Conservation (phyloP, 2,329 filamentous ascomycete genomes). For the Aspergillus thermomutatus region DNA sequence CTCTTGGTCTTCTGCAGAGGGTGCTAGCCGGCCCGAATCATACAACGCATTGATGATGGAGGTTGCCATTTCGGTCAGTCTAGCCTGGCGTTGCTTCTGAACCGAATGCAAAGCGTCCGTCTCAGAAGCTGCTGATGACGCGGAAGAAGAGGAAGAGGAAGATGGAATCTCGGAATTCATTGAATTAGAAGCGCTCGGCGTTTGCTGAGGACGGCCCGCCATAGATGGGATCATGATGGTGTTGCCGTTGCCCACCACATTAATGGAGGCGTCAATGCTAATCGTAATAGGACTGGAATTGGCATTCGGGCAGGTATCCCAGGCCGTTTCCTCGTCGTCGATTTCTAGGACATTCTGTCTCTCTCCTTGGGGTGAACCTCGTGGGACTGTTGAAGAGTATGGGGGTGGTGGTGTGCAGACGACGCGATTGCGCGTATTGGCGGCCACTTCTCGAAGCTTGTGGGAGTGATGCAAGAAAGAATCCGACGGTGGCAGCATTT, state of each 20-base stretch:
- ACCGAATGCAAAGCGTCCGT: constrained; percentile 7
- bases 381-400: constrained; percentile 14
- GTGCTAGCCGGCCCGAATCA: constrained; percentile 12
- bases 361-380: constrained; percentile 1
- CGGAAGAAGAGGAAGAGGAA: background rate
- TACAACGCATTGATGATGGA: constrained; percentile 22
- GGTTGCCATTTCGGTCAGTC: constrained; percentile 23
- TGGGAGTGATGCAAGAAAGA: constrained; percentile 25
- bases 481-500: constrained; percentile 30
- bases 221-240: constrained; percentile 24
- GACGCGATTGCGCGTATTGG: constrained; percentile 14
- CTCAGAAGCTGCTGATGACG: background rate
- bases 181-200: constrained; percentile 1
- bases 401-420: constrained; percentile 19
- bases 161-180: constrained; percentile 1
- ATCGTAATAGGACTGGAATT: constrained; percentile 25
- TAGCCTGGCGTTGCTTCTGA: constrained; percentile 21
- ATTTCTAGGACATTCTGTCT: constrained; percentile 7
- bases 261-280: constrained; percentile 35
- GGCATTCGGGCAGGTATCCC: background rate
- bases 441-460: constrained; percentile 23
- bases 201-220: constrained; percentile 1
- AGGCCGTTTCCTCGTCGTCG: constrained; percentile 14
- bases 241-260: constrained; percentile 32
- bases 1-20: constrained; percentile 7